Conservation (phyloP, 1,139 yeast genomes). For the Debaryomycetaceae sp. region DNA sequence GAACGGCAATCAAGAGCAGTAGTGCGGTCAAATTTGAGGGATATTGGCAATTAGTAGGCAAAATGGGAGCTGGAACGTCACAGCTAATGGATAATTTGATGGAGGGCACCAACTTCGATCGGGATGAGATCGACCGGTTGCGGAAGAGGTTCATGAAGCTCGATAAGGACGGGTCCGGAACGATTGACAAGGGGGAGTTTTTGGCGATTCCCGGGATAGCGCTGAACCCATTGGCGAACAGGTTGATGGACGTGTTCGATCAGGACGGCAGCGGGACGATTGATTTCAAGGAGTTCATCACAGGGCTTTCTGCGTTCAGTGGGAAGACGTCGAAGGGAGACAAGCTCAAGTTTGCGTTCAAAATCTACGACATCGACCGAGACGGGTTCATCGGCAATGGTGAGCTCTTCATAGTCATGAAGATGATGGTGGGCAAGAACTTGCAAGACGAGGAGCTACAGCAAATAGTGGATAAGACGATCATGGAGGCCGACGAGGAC, state of each 20-base stretch:
- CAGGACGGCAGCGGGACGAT: conserved; percentile 90
- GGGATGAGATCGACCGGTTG: conserved; percentile 87
- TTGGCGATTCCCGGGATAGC: conserved; percentile 90
- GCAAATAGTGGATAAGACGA: conserved; percentile 92
- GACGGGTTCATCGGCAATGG: conserved; percentile 96
- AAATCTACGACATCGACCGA: conserved; percentile 90
- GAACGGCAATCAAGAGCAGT: no score
- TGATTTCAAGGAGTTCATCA: conserved; percentile 92
- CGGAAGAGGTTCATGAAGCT: conserved; percentile 92
- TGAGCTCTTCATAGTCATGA: conserved; percentile 84
- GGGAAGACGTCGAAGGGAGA: conserved; percentile 84
- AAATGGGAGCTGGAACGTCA: conserved; percentile 69
- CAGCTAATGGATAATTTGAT: conserved; percentile 63
- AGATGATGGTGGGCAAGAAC: conserved; percentile 96
- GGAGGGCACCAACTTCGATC: conserved; percentile 79
- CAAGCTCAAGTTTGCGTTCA: conserved; percentile 85
- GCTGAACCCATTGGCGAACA: conserved; percentile 80
- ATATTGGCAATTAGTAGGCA: not conserved
- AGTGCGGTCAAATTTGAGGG: no score
- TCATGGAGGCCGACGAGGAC: conserved; percentile 89
- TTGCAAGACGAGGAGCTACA: conserved; percentile 84
- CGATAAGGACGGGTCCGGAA: conserved; percentile 90
- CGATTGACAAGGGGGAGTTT: conserved; percentile 87
- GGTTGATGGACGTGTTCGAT: conserved; percentile 94
- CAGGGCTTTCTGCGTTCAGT: conserved; percentile 86